Base-by-base conservation (phyloP, 2,329 filamentous ascomycete species). In the Alternaria sp. region DNA sequence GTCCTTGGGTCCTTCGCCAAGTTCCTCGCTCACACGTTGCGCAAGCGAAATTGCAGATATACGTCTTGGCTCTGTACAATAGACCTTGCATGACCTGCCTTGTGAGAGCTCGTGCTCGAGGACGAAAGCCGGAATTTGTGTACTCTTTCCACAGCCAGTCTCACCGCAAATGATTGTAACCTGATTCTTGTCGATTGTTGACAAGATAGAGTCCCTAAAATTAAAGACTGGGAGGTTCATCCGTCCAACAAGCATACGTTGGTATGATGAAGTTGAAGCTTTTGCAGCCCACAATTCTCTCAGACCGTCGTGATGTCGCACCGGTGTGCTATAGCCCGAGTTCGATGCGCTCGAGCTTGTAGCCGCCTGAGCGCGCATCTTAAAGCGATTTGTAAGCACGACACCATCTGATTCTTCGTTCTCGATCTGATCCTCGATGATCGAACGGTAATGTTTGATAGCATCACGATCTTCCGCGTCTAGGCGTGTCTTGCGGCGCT, bases 31-130 rank as follows among this genome's bases (percentile, higher is more conserved):
- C 18, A 99, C 95, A 74, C 95, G 90, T 57, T 92, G 89, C 41
- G 95, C 95, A 49, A 99, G 83, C 14, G 95, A 98, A 41, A 99
- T 94, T 10, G 95, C 95, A 16, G 95, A 99, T 63, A 99, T 99
- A 75, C 95, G 89, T 44, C 95, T 89, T 36, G 95, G 95, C 76
- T 99, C 94, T 0, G 95, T 97, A 75, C 95, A 97, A 76, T 94
- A 98, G 11, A 99, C 89, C 73, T 97, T 97, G 80, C 94, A 98
- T 5, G 88, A 83, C 65, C 89, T 90, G 5, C 94, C 94, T 64
- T 90, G 87, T 3, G 88, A 87, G 51, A 99, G 85, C 73, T 97
- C 90, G 71, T 97, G 88, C 77, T 99, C 95, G 8, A 99, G 83
- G 55, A 99, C 87, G 74, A 96, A 98, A 0, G 94, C 90, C 5